Evolutionary conservation across 495 filamentous ascomycete genomes (phyloP).

Genomic region (Pseudomonodictys pantanalensis): DNA sequence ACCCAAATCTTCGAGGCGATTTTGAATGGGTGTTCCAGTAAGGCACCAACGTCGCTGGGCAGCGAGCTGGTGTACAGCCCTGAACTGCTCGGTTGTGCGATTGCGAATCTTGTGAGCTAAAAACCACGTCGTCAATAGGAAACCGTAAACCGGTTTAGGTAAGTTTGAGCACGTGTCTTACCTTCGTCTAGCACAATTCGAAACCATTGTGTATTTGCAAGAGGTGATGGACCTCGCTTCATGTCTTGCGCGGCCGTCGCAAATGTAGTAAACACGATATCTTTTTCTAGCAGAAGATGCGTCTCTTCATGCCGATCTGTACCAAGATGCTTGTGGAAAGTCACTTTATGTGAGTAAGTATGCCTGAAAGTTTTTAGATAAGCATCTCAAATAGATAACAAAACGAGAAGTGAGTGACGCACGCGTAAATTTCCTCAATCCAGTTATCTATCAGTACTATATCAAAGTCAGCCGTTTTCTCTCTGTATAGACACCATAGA

Average conservation of each 20-base stretch:
- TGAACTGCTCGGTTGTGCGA: conserved; percentile 72
- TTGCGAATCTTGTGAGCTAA: conserved; percentile 76
- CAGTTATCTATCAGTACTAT: not conserved
- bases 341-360: conserved; percentile 79
- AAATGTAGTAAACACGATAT: not conserved
- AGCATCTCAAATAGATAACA: conserved; percentile 52
- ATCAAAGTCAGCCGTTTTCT: not conserved
- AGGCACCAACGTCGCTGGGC: conserved; percentile 87
- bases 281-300: not conserved
- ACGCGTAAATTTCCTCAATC: not conserved
- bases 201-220: conserved; percentile 74
- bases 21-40: conserved; percentile 86
- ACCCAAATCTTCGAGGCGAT: conserved; percentile 82
- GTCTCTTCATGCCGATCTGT: conserved; percentile 60
- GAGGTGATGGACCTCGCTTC: conserved; percentile 69
- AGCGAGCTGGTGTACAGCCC: conserved; percentile 73
- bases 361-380: conserved; percentile 76
- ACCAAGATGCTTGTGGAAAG: conserved; percentile 87
- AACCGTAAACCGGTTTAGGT: not conserved
- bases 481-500: too few species aligned
- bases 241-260: conserved; percentile 58
- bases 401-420: not conserved
- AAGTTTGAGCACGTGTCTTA: not conserved
- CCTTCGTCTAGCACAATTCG: conserved; percentile 93
- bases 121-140: not conserved